Evolutionary conservation across 1,284 basidiomycete genomes (phyloP), one percentile per base, ranked within the genome.

Genomic region (Mycena sp.): DNA sequence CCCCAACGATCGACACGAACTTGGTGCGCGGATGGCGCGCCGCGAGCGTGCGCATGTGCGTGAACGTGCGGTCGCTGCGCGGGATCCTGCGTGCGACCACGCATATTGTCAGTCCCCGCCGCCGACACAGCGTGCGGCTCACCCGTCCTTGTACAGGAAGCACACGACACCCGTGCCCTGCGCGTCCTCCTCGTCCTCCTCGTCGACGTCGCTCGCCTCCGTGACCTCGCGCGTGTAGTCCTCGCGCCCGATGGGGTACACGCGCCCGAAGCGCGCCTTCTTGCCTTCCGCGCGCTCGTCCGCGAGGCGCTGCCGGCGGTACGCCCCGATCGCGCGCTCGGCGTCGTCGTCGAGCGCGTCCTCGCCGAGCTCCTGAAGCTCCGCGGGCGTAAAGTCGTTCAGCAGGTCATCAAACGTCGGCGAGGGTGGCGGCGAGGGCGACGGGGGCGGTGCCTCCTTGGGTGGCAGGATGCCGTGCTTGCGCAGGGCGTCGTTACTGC

Each of bases 191-290:
- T 86, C 91, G 10, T 82, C 90, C 9, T 89, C 87, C 57, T 91
- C 87, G 66, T 87, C 81, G 3, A 87, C 75, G 67, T 86, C 17
- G 76, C 95, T 98, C 1, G 94, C 94, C 62, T 99, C 96, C 0
- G 96, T 99, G 17, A 99, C 94, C 73, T 99, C 95, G 53, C 92
- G 83, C 32, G 93, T 97, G 77, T 99, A 99, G 75, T 98, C 96
- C 19, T 96, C 95, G 67, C 97, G 83, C 29, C 89, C 88, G 65
- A 99, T 97, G 2, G 95, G 95, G 77, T 92, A 93, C 51, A 99
- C 87, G 46, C 89, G 80, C 21, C 97, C 96, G 74, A 96, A 98
- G 58, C 90, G 86, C 10, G 89, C 90, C 63, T 82, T 85, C 70
- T 85, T 85, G 63, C 86, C 81, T 61, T 87, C 85, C 29, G 79